Conservation (phyloP, 2,329 filamentous ascomycete species). For the Macrophomina tecta region DNA sequence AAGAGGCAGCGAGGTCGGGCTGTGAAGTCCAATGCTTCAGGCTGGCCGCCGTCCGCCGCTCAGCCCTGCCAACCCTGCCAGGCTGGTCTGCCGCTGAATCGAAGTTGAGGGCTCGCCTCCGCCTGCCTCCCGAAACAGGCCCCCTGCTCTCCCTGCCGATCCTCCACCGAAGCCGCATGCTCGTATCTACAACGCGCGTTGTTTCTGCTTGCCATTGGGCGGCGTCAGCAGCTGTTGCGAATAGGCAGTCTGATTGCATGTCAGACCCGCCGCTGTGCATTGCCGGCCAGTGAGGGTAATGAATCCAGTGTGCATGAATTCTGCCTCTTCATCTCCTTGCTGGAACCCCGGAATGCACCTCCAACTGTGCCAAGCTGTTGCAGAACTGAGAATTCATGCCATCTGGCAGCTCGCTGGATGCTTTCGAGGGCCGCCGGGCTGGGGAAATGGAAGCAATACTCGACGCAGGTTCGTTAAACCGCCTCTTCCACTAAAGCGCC, state of each 20-base stretch:
- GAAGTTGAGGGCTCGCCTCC: neutral
- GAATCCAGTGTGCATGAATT: neutral
- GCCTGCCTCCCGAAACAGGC: constrained; percentile 4
- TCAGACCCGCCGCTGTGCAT: neutral
- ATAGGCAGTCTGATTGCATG: neutral
- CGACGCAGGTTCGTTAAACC: too few species aligned
- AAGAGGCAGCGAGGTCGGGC: neutral
- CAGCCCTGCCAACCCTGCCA: constrained; percentile 1
- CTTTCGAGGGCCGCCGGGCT: too few species aligned
- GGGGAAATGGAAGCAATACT: too few species aligned
- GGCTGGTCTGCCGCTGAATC: constrained; percentile 4
- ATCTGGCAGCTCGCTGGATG: neutral
- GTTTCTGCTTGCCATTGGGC: neutral
- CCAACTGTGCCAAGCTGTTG: neutral
- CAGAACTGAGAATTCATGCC: neutral
- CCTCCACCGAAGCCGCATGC: neutral
- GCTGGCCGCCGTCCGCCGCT: too few species aligned
- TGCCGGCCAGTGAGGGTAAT: neutral
- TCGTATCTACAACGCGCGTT: neutral
- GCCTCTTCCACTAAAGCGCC: too few species aligned
- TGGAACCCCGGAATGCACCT: neutral
- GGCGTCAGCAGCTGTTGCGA: neutral
- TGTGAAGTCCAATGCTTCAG: neutral
- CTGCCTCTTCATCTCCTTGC: neutral
- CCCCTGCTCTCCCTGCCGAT: constrained; percentile 25